Evolutionary conservation across 2,329 filamentous ascomycete genomes (phyloP).

Genomic region (Ambrosiella beaveri): DNA sequence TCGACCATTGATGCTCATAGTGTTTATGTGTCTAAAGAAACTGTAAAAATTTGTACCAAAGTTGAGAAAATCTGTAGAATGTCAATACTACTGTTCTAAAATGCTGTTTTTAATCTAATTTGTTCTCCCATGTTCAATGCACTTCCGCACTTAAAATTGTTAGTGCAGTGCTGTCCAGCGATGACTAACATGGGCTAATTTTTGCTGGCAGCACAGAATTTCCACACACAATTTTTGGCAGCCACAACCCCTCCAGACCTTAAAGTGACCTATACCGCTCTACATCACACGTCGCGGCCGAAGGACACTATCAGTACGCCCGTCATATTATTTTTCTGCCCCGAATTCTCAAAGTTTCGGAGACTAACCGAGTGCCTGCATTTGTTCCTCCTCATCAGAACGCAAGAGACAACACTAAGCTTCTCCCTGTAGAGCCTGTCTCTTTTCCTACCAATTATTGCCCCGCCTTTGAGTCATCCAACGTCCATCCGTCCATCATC

Average conservation of each 20-base stretch:
- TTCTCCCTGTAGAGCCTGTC: conserved; percentile 4
- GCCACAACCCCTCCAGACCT: conserved; percentile 11
- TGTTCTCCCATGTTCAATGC: not conserved
- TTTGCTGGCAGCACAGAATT: conserved; percentile 10
- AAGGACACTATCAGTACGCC: not conserved
- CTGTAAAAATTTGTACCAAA: too few species aligned
- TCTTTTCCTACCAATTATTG: conserved; percentile 2
- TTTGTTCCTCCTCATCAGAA: not conserved
- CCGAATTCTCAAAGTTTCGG: not conserved
- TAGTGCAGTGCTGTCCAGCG: not conserved
- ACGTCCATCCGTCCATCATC: conserved; percentile 2
- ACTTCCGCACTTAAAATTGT: not conserved
- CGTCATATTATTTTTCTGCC: not conserved
- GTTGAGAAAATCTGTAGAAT: too few species aligned
- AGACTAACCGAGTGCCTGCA: not conserved
- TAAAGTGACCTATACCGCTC: not conserved
- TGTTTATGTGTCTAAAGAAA: too few species aligned
- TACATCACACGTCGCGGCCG: conserved; percentile 8
- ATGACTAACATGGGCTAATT: conserved; percentile 12
- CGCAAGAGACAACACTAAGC: not conserved
- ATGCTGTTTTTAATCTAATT: not conserved
- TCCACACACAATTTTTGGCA: conserved; percentile 12
- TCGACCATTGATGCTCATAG: too few species aligned
- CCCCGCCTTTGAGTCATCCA: conserved; percentile 13
- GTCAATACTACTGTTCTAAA: not conserved